Evolutionary conservation across 139 green algal genomes (phyloP).

Genomic region (Nannochloris sp.): DNA sequence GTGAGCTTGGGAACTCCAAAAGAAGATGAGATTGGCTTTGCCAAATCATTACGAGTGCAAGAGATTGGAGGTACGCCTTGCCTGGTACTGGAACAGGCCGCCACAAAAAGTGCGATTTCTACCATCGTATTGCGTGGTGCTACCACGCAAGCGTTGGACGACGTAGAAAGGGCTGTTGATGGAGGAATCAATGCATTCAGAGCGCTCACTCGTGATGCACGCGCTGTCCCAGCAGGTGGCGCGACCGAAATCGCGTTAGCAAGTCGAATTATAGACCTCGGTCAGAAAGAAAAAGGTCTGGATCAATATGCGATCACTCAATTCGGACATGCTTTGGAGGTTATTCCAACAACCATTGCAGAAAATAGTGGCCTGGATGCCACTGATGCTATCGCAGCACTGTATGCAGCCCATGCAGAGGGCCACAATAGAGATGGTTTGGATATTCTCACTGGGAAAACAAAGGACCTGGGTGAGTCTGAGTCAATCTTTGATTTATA

Average conservation of each 20-base stretch:
- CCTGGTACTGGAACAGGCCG: conserved; percentile 55
- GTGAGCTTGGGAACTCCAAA: conserved; percentile 58
- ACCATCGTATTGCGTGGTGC: conserved; percentile 87
- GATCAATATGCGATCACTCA: conserved; percentile 94
- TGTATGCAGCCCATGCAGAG: conserved; percentile 80
- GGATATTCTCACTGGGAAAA: conserved; percentile 66
- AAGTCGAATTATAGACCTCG: conserved; percentile 36
- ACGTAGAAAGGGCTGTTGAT: conserved; percentile 93
- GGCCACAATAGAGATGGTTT: conserved; percentile 65
- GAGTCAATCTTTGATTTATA: conserved; percentile 68
- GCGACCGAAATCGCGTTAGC: conserved; percentile 85
- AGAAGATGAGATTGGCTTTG: conserved; percentile 71
- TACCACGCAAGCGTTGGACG: conserved; percentile 85
- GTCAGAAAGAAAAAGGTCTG: conserved; percentile 69
- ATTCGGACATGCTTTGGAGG: conserved; percentile 88
- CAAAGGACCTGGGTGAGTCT: conserved; percentile 47
- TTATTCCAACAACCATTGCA: conserved; percentile 73
- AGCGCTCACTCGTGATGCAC: conserved; percentile 68
- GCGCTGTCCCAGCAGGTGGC: conserved; percentile 72
- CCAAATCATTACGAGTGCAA: conserved; percentile 35
- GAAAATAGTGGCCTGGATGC: conserved; percentile 81
- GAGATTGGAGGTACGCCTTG: conserved; percentile 76
- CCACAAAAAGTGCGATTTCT: conserved; percentile 40
- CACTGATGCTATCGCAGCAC: conserved; percentile 58
- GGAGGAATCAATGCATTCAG: conserved; percentile 96